Base-by-base conservation (phyloP, 371 early-diverging fungal species). In the Nematocida sp. region DNA sequence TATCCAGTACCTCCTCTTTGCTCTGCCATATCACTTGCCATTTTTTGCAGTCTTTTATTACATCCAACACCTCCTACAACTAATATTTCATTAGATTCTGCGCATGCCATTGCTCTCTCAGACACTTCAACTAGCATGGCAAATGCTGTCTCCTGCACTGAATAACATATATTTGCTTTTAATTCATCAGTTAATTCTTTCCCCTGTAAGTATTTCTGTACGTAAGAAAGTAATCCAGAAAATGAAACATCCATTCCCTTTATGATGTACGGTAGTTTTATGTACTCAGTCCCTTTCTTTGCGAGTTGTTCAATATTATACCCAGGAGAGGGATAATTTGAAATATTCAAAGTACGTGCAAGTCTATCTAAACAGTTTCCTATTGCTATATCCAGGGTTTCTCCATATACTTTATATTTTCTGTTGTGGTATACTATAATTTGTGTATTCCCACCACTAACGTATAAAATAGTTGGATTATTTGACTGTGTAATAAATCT, bases 161-260 rank as follows among this genome's bases (percentile, higher is more conserved):
- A 95, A 84, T 91, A 98, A 87, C 98, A 98, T 23, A 98, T 88
- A 83, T 96, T 96, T 42, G 92, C 94, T 39, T 90, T 89, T 3
- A 92, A 89, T 23, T 90, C 58, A 3, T 82, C 83, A 1, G 58
- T 58, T 40, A 73, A 7, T 6, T 11, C 20, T 23, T 71, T 20
- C 3, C 56, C 71, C 13, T 86, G 82, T n/a, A 91, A 85, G 39
- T 89, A 45, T 3, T 80, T 89, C 67, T 95, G 95, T 62, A 96
- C 92, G 72, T 90, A 89, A 0, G 95, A 91, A 55, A 97, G 87
- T 46, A 99, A 93, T 4, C 98, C 99, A 3, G 93, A 92, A 85
- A 97, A 97, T 13, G 95, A 95, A n/a, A 99, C 94, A 84, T 99
- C 99, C 98, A 98, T 99, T 42, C 99, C 99, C 85, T 99, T 99